Evolutionary conservation across 2,329 filamentous ascomycete species (phyloP).

Genomic region (Aureobasidium sp.): DNA sequence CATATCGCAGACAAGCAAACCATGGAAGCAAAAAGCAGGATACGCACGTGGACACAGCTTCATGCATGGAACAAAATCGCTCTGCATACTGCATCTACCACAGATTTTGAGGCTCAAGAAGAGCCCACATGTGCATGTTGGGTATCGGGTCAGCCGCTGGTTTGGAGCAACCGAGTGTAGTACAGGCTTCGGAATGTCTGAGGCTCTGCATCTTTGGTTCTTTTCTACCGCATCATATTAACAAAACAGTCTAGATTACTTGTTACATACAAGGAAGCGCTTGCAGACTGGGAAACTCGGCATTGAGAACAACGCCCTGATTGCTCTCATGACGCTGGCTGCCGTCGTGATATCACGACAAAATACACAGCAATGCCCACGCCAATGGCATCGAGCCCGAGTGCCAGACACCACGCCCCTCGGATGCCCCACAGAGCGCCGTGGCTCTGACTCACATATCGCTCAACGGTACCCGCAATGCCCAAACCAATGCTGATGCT

Average conservation of each 20-base stretch:
- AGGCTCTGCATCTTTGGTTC: background rate
- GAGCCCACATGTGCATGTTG: background rate
- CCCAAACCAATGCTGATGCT: constrained; percentile 22
- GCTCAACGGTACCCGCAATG: constrained; percentile 38
- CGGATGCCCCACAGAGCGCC: constrained; percentile 5
- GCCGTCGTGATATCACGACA: constrained; percentile 6
- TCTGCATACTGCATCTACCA: background rate
- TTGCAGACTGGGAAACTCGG: background rate
- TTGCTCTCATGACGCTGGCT: background rate
- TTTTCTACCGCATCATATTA: background rate
- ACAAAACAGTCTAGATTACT: background rate
- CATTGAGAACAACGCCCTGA: background rate
- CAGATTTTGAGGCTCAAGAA: background rate
- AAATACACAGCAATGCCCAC: constrained; percentile 13
- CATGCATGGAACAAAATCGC: background rate
- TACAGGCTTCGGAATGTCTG: background rate
- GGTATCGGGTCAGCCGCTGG: background rate
- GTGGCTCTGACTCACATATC: constrained; percentile 15
- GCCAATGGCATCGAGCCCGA: constrained; percentile 11
- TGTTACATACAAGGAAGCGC: background rate
- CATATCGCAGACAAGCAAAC: too few relatives aligned
- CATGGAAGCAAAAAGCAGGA: background rate
- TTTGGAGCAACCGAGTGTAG: background rate
- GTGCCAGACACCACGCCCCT: constrained; percentile 7
- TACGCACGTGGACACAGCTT: background rate